phyloP scores from a whole-genome alignment of 768 basidiomycete species.

The Mycena amicta region DNA sequence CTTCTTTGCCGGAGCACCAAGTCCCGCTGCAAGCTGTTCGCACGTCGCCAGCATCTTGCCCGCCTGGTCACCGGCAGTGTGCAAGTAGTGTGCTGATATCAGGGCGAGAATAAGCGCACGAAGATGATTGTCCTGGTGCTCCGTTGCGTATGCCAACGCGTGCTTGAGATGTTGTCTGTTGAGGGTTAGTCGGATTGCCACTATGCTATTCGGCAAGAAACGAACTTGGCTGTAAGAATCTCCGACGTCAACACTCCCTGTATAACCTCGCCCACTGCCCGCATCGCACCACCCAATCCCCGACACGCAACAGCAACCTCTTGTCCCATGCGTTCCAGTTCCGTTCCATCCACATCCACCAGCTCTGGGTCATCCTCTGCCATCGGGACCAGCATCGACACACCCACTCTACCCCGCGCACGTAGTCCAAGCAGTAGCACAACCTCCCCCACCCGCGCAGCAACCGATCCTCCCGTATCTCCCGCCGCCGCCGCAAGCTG shows the following conservation, averaged over 20 bases:
- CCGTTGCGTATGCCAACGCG: constrained; percentile 59
- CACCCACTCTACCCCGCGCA: constrained; percentile 17
- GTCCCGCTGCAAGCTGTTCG: constrained; percentile 70
- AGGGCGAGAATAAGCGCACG: constrained; percentile 71
- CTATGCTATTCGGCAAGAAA: constrained; percentile 22
- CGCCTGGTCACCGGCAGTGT: constrained; percentile 73
- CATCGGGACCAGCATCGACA: constrained; percentile 17
- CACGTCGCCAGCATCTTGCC: constrained; percentile 64
- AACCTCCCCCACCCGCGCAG: constrained; percentile 56
- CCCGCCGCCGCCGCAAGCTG: constrained; percentile 38
- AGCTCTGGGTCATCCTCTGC: constrained; percentile 24
- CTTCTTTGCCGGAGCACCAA: constrained; percentile 49
- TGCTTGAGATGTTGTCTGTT: constrained; percentile 58
- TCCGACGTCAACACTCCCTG: constrained; percentile 56
- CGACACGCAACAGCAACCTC: constrained; percentile 48
- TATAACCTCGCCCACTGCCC: constrained; percentile 58
- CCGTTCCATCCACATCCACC: constrained; percentile 30
- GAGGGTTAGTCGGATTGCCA: too few species aligned
- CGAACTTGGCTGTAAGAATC: constrained; percentile 65
- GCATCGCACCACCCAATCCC: constrained; percentile 55
- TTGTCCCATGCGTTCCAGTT: constrained; percentile 33
- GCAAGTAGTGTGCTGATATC: constrained; percentile 68
- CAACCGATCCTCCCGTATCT: constrained; percentile 26
- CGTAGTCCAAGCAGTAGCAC: constrained; percentile 51
- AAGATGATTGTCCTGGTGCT: constrained; percentile 69